A percentile compares a stretch with the other conserved stretches of the same genome.
Conservation (phyloP, 148 eudicot genomes). For the Rhododendron williamsianum region DNA sequence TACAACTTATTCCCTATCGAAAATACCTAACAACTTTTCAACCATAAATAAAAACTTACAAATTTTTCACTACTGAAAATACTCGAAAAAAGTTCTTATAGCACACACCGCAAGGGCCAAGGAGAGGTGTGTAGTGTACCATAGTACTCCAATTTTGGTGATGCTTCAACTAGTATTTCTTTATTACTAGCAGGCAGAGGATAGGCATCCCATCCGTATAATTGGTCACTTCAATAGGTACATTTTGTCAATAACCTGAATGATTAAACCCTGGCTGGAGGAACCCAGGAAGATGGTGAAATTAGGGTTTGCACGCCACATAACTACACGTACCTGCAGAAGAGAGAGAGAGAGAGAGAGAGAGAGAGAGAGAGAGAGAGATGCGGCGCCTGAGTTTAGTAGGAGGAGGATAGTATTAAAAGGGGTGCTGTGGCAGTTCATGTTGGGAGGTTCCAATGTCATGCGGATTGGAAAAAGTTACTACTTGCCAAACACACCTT, state of each 20-base stretch:
- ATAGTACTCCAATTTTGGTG: not conserved
- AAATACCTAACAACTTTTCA: too few relatives aligned
- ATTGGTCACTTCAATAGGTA: not conserved
- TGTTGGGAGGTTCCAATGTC: conserved; percentile 1
- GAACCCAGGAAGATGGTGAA: not conserved
- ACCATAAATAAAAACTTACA: too few relatives aligned
- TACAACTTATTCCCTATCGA: too few relatives aligned
- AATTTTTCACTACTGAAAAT: too few relatives aligned
- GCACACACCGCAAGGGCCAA: too few relatives aligned
- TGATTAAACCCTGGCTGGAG: not conserved
- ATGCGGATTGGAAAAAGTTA: not conserved
- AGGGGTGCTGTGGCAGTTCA: not conserved
- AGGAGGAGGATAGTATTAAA: not conserved
- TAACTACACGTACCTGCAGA: not conserved
- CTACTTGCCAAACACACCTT: not conserved
- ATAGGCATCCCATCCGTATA: not conserved
- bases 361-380: conserved; percentile 4
- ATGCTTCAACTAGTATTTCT: too few relatives aligned
- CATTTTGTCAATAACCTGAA: not conserved
- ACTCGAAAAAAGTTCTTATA: too few relatives aligned
- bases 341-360: conserved; percentile 3
- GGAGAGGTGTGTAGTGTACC: too few relatives aligned
- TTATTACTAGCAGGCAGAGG: too few relatives aligned
- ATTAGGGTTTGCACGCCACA: not conserved
- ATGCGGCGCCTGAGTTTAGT: not conserved